Conservation (phyloP, 179 eudicot species). For the Corrigiola litoralis region DNA sequence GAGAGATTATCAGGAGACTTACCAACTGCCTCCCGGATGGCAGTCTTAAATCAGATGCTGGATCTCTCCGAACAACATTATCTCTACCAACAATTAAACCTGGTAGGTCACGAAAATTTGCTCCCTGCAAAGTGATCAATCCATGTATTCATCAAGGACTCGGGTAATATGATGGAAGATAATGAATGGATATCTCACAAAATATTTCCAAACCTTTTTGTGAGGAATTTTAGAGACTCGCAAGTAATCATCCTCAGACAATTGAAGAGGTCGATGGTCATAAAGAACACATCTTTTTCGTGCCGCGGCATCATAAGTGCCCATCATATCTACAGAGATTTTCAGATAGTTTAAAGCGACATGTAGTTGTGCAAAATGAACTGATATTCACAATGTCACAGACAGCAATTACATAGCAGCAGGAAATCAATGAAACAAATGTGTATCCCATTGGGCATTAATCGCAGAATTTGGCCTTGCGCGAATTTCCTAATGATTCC, state of each 20-base stretch:
- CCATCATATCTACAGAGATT: slow-evolving; percentile 40
- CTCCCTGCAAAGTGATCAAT: slow-evolving; percentile 34
- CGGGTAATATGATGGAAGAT: not conserved
- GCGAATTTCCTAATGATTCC: not conserved
- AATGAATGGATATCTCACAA: no score
- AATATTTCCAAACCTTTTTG: slow-evolving; percentile 40
- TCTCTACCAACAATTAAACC: slow-evolving; percentile 40
- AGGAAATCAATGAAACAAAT: not conserved
- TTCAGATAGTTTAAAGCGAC: not conserved
- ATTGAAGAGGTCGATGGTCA: slow-evolving; percentile 38
- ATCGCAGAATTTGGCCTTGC: not conserved
- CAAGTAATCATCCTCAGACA: slow-evolving; percentile 49
- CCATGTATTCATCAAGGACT: not conserved
- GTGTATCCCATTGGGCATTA: not conserved
- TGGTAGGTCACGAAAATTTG: slow-evolving; percentile 51
- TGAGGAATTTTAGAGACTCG: slow-evolving; percentile 63
- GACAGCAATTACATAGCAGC: not conserved
- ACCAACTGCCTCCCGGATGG: slow-evolving; percentile 56
- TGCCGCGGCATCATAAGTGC: slow-evolving; percentile 10
- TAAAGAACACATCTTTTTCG: slow-evolving; percentile 24
- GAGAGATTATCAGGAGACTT: slow-evolving; percentile 11
- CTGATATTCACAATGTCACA: not conserved
- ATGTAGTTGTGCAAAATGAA: not conserved
- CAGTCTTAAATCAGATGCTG: slow-evolving; percentile 24
- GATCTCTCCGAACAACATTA: slow-evolving; percentile 43